Evolutionary conservation across 179 eudicot species (phyloP).

Genomic region (Pouteria campechiana): DNA sequence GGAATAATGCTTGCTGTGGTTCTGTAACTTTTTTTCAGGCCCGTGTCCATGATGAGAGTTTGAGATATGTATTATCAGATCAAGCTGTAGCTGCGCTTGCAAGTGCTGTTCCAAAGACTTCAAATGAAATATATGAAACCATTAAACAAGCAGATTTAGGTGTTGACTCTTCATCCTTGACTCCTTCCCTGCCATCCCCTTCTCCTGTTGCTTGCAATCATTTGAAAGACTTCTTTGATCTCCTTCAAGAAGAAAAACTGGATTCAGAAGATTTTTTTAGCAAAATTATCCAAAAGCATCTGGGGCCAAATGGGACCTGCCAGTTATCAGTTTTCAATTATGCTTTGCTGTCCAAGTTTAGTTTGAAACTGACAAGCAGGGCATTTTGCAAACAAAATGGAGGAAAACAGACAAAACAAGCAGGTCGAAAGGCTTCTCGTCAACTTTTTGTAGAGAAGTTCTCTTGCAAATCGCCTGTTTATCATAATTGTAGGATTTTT

Average conservation of each 20-base stretch:
- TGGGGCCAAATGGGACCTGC: conserved; percentile 77
- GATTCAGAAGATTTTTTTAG: conserved; percentile 33
- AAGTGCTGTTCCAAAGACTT: conserved; percentile 35
- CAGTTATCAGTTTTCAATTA: conserved; percentile 71
- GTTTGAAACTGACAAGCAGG: conserved; percentile 28
- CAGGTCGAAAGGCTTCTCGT: conserved; percentile 62
- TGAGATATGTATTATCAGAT: conserved; percentile 83
- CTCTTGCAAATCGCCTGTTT: conserved; percentile 97
- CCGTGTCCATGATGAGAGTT: conserved; percentile 94
- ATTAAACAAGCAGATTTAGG: conserved; percentile 50
- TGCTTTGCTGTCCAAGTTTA: conserved; percentile 40
- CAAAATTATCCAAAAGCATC: conserved; percentile 43
- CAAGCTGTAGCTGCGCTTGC: conserved; percentile 70
- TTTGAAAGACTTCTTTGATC: conserved; percentile 44
- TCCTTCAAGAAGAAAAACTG: conserved; percentile 31
- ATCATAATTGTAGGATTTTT: conserved; percentile 93
- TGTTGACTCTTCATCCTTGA: conserved; percentile 24
- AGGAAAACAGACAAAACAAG: conserved; percentile 33
- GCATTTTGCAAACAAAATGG: conserved; percentile 35
- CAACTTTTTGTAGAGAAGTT: conserved; percentile 84
- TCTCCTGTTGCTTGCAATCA: conserved; percentile 74
- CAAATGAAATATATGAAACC: conserved; percentile 34
- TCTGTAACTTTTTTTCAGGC: conserved; percentile 45
- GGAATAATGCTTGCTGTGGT: conserved; percentile 8
- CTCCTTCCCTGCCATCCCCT: conserved; percentile 30